phyloP scores from a whole-genome alignment of 2,329 filamentous ascomycete species.

The Trichoderma koningiopsis region DNA sequence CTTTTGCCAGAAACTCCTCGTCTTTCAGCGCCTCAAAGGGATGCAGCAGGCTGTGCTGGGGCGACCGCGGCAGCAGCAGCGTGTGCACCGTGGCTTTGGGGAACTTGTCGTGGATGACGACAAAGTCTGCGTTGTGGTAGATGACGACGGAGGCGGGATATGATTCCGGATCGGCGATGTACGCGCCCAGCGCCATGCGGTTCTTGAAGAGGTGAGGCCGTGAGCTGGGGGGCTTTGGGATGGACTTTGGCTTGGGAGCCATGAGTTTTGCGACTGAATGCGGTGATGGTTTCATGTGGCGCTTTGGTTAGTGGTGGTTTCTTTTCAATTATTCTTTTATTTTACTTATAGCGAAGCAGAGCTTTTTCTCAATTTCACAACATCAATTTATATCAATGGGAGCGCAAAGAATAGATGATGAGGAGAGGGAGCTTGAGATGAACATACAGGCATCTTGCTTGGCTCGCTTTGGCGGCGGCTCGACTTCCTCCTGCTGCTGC shows the following conservation, averaged over 20 bases:
- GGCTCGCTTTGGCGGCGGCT: slow-evolving; percentile 30
- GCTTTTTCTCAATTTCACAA: too few relatives aligned
- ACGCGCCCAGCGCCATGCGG: slow-evolving; percentile 66
- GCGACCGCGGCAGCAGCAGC: slow-evolving; percentile 79
- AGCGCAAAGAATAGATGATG: background rate
- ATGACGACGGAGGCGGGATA: slow-evolving; percentile 65
- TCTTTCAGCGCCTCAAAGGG: slow-evolving; percentile 79
- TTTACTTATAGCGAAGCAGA: too few relatives aligned
- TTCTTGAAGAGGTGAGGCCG: slow-evolving; percentile 45
- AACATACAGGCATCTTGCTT: slow-evolving; percentile 48
- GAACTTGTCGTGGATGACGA: slow-evolving; percentile 78
- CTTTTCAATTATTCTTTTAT: background rate
- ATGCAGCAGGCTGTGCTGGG: slow-evolving; percentile 61
- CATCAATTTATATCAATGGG: background rate
- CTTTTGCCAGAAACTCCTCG: slow-evolving; percentile 64
- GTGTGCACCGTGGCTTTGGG: slow-evolving; percentile 85
- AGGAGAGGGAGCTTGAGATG: background rate
- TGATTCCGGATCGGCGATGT: slow-evolving; percentile 64
- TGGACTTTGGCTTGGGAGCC: slow-evolving; percentile 39
- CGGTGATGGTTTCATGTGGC: slow-evolving; percentile 22
- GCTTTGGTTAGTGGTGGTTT: background rate
- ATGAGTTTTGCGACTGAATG: slow-evolving; percentile 42
- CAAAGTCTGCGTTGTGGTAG: slow-evolving; percentile 67
- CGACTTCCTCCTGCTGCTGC: slow-evolving; percentile 35
- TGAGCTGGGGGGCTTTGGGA: slow-evolving; percentile 28